Base-by-base conservation (phyloP, 1,139 yeast species). In the Spathaspora sp. region DNA sequence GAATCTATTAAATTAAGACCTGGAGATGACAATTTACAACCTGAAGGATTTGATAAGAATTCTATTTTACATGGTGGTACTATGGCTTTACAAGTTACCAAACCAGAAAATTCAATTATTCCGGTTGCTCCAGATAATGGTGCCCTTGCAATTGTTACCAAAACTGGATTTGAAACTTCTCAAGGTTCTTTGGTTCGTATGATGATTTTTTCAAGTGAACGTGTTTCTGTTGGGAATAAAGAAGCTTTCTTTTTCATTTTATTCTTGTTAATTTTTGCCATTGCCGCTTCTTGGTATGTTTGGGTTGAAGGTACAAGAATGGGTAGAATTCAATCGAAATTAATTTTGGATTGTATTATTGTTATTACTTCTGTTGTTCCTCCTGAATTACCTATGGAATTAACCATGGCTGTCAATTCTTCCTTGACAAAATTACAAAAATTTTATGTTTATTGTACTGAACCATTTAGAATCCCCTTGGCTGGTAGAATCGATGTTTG, bases 401-500 rank as follows among this genome's bases (percentile, higher is more conserved):
- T 93, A 59, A 93, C 99, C 26, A 86, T 93, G 91, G 99, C 99
- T 50, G 99, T 93, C 39, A 93, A 93, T 68, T 78, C 89, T 39
- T 91, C 98, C 8, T 77, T 93, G 61, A 82, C 93, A 45, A 90
- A 97, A 4, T 78, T 93, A 53, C 84, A 87, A 56, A 95, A 95
- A 67, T 86, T 78, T 63, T 91, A 85, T 64, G 85, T 93, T 54
- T 93, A 88, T 74, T 93, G 99, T 76, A 95, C 99, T 43, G 99
- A 93, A 68, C 99, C 99, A 11, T 93, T 93, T 73, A 82, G 99
- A 72, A 91, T 93, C 54, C 99, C 99, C 43, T 82, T 87, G 64
- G 99, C 98, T 48, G 99, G 99, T 58, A 84, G 99, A 72, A 84
- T 95, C 52, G 99, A 93, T 67, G 96, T 93, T 48, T 93, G 99